phyloP scores from a whole-genome alignment of 257 asterid genomes.

The Rauvolfia tetraphylla region DNA sequence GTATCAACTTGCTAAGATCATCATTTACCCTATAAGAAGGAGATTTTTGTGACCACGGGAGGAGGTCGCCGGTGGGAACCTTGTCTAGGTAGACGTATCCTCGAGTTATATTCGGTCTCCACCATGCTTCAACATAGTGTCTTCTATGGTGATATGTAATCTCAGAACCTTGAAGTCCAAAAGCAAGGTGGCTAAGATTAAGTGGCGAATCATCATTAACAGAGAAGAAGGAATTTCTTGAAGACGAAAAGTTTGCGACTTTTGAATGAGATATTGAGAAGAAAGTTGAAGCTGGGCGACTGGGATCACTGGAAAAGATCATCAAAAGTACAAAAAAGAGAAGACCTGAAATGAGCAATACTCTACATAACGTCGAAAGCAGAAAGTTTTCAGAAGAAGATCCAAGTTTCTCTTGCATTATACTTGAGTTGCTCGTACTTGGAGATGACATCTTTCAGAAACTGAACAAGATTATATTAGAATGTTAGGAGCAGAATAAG shows the following conservation, averaged over 20 bases:
- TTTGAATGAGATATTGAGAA: background rate
- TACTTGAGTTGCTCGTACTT: background rate
- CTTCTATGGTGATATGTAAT: conserved; percentile 23
- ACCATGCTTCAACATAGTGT: conserved; percentile 31
- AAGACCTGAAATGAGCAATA: background rate
- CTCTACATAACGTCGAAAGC: background rate
- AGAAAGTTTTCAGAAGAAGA: background rate
- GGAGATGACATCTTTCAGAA: background rate
- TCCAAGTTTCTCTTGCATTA: background rate
- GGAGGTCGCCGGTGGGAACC: conserved; percentile 15
- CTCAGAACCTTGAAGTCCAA: conserved; percentile 33
- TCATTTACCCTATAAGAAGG: conserved; percentile 27
- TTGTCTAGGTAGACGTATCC: conserved; percentile 28
- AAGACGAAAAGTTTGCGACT: background rate
- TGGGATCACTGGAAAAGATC: background rate
- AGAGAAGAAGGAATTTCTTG: background rate
- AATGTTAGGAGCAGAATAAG: too few species aligned
- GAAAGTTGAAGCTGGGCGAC: background rate
- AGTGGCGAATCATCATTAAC: conserved; percentile 6
- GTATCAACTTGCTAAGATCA: conserved; percentile 21
- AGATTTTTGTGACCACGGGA: conserved; percentile 25
- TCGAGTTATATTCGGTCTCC: conserved; percentile 27
- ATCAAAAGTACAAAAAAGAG: background rate
- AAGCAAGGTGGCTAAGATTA: conserved; percentile 25
- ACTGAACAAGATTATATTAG: background rate